A percentile compares a stretch with the other conserved stretches of the same genome.
phyloP scores from a whole-genome alignment of 2,329 filamentous ascomycete species.

The Penicillium olsonii region DNA sequence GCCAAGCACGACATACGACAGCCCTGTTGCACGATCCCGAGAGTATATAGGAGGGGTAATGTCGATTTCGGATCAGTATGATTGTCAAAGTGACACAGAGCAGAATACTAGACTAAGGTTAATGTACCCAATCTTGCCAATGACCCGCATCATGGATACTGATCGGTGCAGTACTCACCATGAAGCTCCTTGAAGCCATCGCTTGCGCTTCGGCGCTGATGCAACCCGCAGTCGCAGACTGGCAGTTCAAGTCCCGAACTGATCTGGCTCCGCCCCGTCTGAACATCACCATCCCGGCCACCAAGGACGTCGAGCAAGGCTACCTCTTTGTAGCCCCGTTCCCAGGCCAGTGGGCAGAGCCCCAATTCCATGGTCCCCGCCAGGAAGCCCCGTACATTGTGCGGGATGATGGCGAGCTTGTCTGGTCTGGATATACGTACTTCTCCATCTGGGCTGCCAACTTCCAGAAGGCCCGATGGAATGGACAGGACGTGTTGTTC shows the following conservation, averaged over 20 bases:
- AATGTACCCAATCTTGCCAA: constrained; percentile 32
- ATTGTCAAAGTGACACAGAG: constrained; percentile 14
- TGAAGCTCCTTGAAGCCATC: constrained; percentile 24
- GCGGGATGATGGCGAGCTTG: constrained; percentile 55
- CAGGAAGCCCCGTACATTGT: constrained; percentile 60
- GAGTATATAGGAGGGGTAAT: neutral
- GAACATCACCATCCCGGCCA: constrained; percentile 43
- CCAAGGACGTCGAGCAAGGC: constrained; percentile 35
- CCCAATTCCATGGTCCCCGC: constrained; percentile 39
- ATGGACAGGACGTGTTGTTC: constrained; percentile 55
- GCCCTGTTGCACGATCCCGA: constrained; percentile 10
- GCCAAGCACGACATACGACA: constrained; percentile 23
- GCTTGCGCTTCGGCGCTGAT: constrained; percentile 19
- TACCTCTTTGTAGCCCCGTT: constrained; percentile 44
- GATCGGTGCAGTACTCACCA: constrained; percentile 27
- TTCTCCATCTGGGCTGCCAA: constrained; percentile 57
- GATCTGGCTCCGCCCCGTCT: constrained; percentile 49
- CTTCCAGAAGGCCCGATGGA: constrained; percentile 52
- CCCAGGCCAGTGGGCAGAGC: constrained; percentile 26
- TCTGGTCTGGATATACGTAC: constrained; percentile 59
- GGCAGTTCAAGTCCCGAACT: constrained; percentile 51
- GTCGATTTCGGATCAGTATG: no score
- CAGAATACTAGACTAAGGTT: constrained; percentile 29
- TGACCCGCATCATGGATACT: constrained; percentile 25
- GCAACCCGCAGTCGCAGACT: constrained; percentile 39